A percentile compares a stretch with the other conserved stretches of the same genome.
phyloP scores from a whole-genome alignment of 192 early-diverging fungal genomes.

The Coemansia sp. region DNA sequence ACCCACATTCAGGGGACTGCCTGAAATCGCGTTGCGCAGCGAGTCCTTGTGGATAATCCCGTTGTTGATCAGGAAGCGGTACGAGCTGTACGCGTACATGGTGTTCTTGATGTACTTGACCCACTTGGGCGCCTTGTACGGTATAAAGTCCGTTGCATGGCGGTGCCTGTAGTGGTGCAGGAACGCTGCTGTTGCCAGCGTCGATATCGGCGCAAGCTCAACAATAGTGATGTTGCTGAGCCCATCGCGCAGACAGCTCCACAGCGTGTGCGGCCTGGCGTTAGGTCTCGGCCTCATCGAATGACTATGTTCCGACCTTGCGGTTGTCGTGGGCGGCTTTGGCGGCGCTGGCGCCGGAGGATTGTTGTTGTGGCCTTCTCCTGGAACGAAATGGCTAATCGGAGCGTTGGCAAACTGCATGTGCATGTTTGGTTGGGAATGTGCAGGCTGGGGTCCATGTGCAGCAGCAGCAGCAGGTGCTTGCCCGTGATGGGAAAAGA shows the following conservation, averaged over 20 bases:
- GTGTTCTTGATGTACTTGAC: slow-evolving; percentile 33
- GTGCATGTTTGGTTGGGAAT: background rate
- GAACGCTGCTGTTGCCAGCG: slow-evolving; percentile 22
- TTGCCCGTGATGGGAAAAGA: background rate
- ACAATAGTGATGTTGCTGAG: slow-evolving; percentile 14
- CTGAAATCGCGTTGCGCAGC: background rate
- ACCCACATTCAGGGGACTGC: background rate
- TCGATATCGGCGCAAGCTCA: slow-evolving; percentile 27
- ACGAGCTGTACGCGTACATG: slow-evolving; percentile 25
- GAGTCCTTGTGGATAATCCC: slow-evolving; percentile 3
- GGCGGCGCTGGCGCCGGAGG: background rate
- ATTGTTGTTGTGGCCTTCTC: background rate
- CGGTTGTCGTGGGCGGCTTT: too few species aligned
- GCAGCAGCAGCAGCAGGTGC: too few species aligned
- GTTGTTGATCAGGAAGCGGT: slow-evolving; percentile 23
- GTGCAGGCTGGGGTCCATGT: background rate
- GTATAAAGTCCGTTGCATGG: slow-evolving; percentile 18
- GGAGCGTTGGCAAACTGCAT: background rate
- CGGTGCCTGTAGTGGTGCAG: slow-evolving; percentile 33
- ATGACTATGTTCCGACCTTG: too few species aligned
- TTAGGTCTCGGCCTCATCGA: background rate
- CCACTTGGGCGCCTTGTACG: slow-evolving; percentile 37
- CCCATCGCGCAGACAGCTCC: slow-evolving; percentile 32
- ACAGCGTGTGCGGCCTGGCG: slow-evolving; percentile 4
- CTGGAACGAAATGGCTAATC: background rate